Base-by-base conservation (phyloP, 2,329 filamentous ascomycete genomes). In the Botrytis pseudocinerea region DNA sequence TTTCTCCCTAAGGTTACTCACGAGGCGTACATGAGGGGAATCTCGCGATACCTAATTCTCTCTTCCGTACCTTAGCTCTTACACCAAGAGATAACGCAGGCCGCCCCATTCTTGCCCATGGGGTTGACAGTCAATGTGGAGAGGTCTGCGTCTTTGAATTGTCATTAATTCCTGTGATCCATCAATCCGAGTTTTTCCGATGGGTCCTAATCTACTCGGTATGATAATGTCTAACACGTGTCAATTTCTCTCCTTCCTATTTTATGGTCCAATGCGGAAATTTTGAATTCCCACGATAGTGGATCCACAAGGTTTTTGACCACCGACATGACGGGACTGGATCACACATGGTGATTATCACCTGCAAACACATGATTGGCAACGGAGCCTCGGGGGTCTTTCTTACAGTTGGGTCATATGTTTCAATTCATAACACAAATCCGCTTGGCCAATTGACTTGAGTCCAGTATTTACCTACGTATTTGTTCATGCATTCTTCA, bases 91-190 rank as follows among this genome's bases (percentile, higher is more conserved):
- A 42, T 62, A 42, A 25, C 12, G 35, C 60, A 22, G 60, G n/a
- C 60, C 25, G 40, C 61, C 62, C 51, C 68, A 70, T 57, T 54
- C 38, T 44, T 59, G 54, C n/a, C 38, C 60, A 62, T 62, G 38
- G 60, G 38, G 60, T 62, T 62, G 38, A 12, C 25, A 9, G 40
- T 62, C 25, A 42, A 40, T 40, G 35, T n/a, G 60, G 38, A 28
- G 60, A 62, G 16, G 14, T 40, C 35, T 28, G 38, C 38, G 8
- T 62, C 16, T 62, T 16, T 16, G 25, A 54, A 42, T 28, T 12
- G 25, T 42, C 12, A 42, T 42, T 42, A 38, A 62, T 42, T 42
- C 20, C 38, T 20, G 42, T 10, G 25, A 42, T 42, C n/a, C 28
- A 28, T 16, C 22, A n/a, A 10, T 42, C 60, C 60, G 60, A 28